These are phyloP conservation scores for Gnetum montanum DNA, from an alignment of 75 land plant species.

Conservation along the genomic window DNA sequence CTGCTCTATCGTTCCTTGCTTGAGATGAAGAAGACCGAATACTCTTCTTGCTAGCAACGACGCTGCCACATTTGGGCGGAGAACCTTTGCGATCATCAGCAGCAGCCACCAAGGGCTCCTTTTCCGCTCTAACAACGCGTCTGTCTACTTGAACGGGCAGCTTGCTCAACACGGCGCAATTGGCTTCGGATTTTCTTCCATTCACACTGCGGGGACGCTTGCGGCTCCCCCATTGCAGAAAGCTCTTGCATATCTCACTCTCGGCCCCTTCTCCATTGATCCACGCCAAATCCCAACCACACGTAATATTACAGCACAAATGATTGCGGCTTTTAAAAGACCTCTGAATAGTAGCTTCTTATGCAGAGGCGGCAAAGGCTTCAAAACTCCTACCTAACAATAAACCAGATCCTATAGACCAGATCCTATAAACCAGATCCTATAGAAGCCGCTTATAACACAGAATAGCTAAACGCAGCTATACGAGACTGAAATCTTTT, in stretches of 20 bases:
- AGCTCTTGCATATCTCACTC: background rate
- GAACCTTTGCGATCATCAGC: background rate
- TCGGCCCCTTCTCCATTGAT: background rate
- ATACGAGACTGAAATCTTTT: no score
- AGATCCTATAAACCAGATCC: no score
- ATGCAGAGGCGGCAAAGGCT: no score
- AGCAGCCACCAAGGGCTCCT: background rate
- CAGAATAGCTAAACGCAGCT: no score
- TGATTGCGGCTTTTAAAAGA: no score
- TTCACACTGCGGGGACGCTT: slow-evolving; percentile 4
- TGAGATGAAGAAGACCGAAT: background rate
- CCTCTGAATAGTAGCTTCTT: no score
- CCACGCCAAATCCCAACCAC: no score
- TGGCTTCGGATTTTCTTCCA: background rate
- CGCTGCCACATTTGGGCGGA: background rate
- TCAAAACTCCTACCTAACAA: no score
- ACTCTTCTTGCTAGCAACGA: background rate
- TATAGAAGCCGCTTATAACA: no score
- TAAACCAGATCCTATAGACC: no score
- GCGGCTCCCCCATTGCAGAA: slow-evolving; percentile 4
- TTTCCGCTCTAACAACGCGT: background rate
- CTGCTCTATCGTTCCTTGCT: background rate
- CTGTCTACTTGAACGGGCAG: background rate
- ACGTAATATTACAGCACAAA: no score
- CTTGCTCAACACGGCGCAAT: background rate